These are phyloP conservation scores for Asclepias syriaca DNA, from an alignment of 257 asterid genomes.

Conservation along the genomic window DNA sequence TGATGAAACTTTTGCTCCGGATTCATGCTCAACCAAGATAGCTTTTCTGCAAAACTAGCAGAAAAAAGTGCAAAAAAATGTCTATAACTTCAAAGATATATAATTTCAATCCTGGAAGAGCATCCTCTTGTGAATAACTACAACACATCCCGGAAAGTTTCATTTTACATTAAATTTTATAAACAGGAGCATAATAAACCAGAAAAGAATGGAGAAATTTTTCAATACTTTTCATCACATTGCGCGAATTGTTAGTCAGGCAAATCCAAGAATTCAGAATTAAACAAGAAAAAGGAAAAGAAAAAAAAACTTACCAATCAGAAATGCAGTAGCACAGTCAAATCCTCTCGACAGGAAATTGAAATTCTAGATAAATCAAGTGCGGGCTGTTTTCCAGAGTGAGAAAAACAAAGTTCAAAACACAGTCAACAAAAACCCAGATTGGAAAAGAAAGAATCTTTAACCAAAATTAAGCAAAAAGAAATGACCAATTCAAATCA, in stretches of 20 bases:
- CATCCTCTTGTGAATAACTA: not conserved
- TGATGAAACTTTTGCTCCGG: slow-evolving; percentile 35
- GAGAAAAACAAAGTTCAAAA: not conserved
- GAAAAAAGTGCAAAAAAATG: not conserved
- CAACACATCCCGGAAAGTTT: not conserved
- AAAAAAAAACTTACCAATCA: not conserved
- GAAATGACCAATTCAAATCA: not conserved
- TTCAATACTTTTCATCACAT: not conserved
- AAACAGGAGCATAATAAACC: not conserved
- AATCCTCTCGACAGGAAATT: not conserved
- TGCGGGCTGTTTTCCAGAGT: not conserved
- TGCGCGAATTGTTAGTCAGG: not conserved
- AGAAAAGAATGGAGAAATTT: not conserved
- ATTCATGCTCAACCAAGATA: slow-evolving; percentile 20
- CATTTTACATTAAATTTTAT: not conserved
- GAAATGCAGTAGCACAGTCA: not conserved
- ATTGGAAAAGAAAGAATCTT: not conserved
- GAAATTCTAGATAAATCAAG: not conserved
- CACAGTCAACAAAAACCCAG: not conserved
- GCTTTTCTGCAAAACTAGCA: not conserved
- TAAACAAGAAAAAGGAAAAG: too few relatives aligned
- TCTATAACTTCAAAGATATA: too few relatives aligned
- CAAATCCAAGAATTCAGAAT: not conserved
- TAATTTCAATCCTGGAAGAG: slow-evolving; percentile 2
- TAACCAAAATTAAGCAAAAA: not conserved